Conservation (phyloP, 352 stramenopile species). For the Phytopythium delawarense region DNA sequence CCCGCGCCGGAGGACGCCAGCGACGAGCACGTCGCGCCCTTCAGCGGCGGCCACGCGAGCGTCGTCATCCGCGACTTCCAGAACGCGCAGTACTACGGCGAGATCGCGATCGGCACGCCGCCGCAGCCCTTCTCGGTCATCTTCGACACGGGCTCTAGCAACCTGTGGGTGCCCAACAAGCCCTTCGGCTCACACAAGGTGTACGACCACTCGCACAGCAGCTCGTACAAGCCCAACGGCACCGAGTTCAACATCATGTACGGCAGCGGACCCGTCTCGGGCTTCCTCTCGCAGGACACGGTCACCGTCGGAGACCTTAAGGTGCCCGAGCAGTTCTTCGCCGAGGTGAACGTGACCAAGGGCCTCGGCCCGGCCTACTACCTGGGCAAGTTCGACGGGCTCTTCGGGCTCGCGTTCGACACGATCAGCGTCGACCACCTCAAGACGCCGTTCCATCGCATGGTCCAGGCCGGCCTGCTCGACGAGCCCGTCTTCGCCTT, state of each 20-base stretch:
- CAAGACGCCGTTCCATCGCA: constrained; percentile 92
- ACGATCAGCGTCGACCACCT: constrained; percentile 90
- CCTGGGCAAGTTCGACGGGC: constrained; percentile 97
- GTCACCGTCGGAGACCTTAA: constrained; percentile 60
- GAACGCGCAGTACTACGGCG: constrained; percentile 95
- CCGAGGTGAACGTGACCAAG: constrained; percentile 94
- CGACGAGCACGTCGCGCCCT: constrained; percentile 1
- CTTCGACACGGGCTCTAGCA: constrained; percentile 96
- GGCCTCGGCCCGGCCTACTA: constrained; percentile 93
- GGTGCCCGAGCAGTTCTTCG: constrained; percentile 90
- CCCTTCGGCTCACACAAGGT: constrained; percentile 70
- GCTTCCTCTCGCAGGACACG: constrained; percentile 89
- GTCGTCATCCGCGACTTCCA: constrained; percentile 90
- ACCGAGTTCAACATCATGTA: constrained; percentile 95
- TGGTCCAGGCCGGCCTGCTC: constrained; percentile 87
- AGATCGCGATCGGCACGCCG: constrained; percentile 89
- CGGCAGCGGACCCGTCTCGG: constrained; percentile 89
- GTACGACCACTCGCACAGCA: constrained; percentile 89
- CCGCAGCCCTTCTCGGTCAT: constrained; percentile 93
- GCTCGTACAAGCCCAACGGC: constrained; percentile 88
- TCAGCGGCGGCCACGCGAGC: constrained; percentile 18
- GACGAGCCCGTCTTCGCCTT: constrained; percentile 95
- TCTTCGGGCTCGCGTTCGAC: constrained; percentile 96
- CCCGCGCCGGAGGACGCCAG: constrained; percentile 1
- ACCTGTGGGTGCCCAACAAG: constrained; percentile 94